These are phyloP conservation scores for Nakazawaea siamensis DNA, from an alignment of 805 yeast genomes.

Conservation along the genomic window DNA sequence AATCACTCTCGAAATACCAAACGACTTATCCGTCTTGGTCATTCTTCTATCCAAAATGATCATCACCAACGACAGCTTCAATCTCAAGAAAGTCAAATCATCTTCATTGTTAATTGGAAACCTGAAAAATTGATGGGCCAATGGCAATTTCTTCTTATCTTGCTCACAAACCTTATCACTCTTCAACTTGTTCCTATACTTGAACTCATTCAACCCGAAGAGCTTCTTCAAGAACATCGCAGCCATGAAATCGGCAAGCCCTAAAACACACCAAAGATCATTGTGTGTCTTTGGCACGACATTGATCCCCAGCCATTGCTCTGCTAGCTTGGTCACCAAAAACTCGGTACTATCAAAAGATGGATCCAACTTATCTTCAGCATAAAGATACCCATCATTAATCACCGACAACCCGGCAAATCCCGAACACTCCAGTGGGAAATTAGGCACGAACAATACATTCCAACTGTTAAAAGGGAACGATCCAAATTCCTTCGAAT, in stretches of 20 bases:
- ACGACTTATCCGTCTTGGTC: conserved; percentile 93
- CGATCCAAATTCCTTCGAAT: conserved; percentile 83
- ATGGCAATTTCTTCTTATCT: conserved; percentile 74
- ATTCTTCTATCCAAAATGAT: conserved; percentile 82
- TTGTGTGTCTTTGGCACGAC: conserved; percentile 72
- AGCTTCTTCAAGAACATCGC: conserved; percentile 56
- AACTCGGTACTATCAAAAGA: conserved; percentile 60
- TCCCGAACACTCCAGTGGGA: conserved; percentile 39
- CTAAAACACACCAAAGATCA: conserved; percentile 86
- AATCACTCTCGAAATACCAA: conserved; percentile 84
- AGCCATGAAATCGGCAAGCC: conserved; percentile 80
- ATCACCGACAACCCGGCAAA: conserved; percentile 71
- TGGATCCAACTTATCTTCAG: conserved; percentile 72
- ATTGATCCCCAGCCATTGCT: conserved; percentile 91
- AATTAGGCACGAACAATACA: conserved; percentile 60
- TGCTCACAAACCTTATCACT: conserved; percentile 61
- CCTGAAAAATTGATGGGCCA: conserved; percentile 61
- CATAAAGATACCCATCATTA: conserved; percentile 56
- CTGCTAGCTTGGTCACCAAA: conserved; percentile 63
- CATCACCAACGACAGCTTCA: conserved; percentile 82
- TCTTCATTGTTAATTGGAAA: conserved; percentile 51
- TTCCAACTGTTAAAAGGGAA: conserved; percentile 84
- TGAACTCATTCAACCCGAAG: conserved; percentile 80
- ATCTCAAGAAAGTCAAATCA: conserved; percentile 59
- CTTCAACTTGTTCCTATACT: conserved; percentile 56